Evolutionary conservation across 176 grass and related monocot genomes (phyloP), one percentile per base, ranked within the genome.

Genomic region (Tuctoria greenei): DNA sequence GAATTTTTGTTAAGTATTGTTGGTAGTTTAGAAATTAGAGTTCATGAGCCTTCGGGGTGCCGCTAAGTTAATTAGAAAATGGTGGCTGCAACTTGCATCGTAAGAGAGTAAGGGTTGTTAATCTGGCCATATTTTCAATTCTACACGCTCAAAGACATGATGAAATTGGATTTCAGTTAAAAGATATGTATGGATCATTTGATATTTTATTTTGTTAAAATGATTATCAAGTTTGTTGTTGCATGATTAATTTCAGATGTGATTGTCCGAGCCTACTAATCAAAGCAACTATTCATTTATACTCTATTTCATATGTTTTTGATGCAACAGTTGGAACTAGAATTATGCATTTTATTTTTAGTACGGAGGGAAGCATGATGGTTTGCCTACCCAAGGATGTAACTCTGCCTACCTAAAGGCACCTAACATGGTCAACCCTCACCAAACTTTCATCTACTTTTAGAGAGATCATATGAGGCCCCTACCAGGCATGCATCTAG

Each of bases 281-380:
- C 1, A 31, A 74, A 70, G 27, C 27, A 66, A 58, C 4, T 59
- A 36, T 56, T 49, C 54, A 36, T 66, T 5, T 50, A 60, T 42
- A 35, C 34, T 7, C 31, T 77, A 28, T 70, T 59, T 68, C 46
- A n/a, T 66, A 54, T 46, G 16, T 14, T 54, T 64, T 21, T 60
- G 18, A 38, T 46, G 63, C 18, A 63, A 20, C 64, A 54, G 35
- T n/a, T 69, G 35, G 44, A 28, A 49, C 63, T 61, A 13, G 44
- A 46, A 46, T 13, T 12, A 34, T 67, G 39, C 28, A 40, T 65
- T 73, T 45, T 67, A 8, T 39, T 73, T 40, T 38, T n/a, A 40
- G 73, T 77, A 69, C 20, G 17, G 12, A 50, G 62, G 31, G 45
- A 62, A 69, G 64, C 14, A 36, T 47, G n/a, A 31, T n/a, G n/a